phyloP scores from a whole-genome alignment of 768 basidiomycete genomes.

The Auriculariales sp. region DNA sequence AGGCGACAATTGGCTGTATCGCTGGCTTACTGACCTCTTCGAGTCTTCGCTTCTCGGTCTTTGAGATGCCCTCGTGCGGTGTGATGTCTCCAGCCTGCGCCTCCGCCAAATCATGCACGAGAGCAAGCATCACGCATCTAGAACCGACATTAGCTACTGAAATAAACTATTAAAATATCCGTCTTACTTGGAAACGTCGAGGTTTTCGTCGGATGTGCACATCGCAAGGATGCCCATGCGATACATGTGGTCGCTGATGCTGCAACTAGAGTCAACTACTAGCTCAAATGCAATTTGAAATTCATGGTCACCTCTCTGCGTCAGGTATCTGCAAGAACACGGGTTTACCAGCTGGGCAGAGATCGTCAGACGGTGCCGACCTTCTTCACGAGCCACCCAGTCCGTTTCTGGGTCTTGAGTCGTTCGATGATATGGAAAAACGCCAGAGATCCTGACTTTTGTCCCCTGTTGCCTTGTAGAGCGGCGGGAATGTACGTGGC shows the following conservation, averaged over 20 bases:
- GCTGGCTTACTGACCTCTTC: slow-evolving; percentile 71
- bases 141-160: neutral
- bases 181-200: slow-evolving; percentile 60
- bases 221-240: slow-evolving; percentile 91
- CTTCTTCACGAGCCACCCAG: slow-evolving; percentile 83
- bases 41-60: slow-evolving; percentile 60
- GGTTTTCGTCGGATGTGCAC: slow-evolving; percentile 58
- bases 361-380: slow-evolving; percentile 20
- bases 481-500: neutral
- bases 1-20: slow-evolving; percentile 67
- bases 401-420: slow-evolving; percentile 92
- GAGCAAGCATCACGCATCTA: slow-evolving; percentile 76
- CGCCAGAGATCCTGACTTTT: slow-evolving; percentile 55
- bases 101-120: slow-evolving; percentile 94
- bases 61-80: slow-evolving; percentile 74
- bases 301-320: slow-evolving; percentile 55
- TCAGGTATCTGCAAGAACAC: slow-evolving; percentile 46
- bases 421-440: slow-evolving; percentile 84
- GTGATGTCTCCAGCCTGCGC: slow-evolving; percentile 95
- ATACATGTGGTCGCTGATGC: slow-evolving; percentile 95
- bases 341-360: no score
- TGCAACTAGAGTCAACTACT: slow-evolving; percentile 14
- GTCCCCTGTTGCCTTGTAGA: slow-evolving; percentile 22
- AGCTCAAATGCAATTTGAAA: neutral
- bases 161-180: neutral